Evolutionary conservation across 2,329 filamentous ascomycete species (phyloP).

Genomic region (Neonectria coccinea): DNA sequence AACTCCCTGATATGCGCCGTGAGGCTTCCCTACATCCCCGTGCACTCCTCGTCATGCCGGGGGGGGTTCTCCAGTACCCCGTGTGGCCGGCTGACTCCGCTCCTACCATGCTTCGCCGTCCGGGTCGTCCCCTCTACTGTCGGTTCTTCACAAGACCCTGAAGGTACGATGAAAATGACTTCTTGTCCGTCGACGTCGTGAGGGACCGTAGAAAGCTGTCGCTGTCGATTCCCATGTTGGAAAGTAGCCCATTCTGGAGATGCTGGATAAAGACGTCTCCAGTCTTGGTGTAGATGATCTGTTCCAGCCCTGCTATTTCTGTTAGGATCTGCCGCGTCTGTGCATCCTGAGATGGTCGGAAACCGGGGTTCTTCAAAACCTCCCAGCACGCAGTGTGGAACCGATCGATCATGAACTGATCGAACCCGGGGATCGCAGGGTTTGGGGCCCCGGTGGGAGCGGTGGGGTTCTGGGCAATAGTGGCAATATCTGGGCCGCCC

Average conservation of each 20-base stretch:
- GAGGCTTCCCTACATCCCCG: conserved; percentile 37
- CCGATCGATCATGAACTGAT: conserved; percentile 86
- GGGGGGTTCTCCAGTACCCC: conserved; percentile 45
- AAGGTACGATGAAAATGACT: conserved; percentile 73
- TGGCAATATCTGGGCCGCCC: conserved; percentile 85
- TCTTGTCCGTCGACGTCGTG: conserved; percentile 70
- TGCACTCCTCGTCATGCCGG: conserved; percentile 22
- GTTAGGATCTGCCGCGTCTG: conserved; percentile 88
- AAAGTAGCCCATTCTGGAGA: conserved; percentile 72
- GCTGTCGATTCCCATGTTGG: conserved; percentile 72
- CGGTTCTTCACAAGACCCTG: conserved; percentile 65
- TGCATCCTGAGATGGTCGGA: conserved; percentile 83
- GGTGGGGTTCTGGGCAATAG: conserved; percentile 64
- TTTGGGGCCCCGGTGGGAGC: conserved; percentile 63
- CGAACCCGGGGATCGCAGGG: conserved; percentile 85
- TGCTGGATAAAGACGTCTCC: conserved; percentile 83
- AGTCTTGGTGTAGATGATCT: conserved; percentile 90
- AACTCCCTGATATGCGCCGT: conserved; percentile 48
- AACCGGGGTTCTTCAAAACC: conserved; percentile 80
- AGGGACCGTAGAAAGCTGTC: conserved; percentile 69
- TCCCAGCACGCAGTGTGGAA: conserved; percentile 95
- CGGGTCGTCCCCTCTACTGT: conserved; percentile 38
- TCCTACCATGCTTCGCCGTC: conserved; percentile 1
- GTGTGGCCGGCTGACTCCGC: conserved; percentile 44
- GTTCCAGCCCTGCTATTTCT: conserved; percentile 89